A percentile compares a stretch with the other conserved stretches of the same genome.
Evolutionary conservation across 2,329 filamentous ascomycete genomes (phyloP).

Genomic region (Fusarium kyushuense): DNA sequence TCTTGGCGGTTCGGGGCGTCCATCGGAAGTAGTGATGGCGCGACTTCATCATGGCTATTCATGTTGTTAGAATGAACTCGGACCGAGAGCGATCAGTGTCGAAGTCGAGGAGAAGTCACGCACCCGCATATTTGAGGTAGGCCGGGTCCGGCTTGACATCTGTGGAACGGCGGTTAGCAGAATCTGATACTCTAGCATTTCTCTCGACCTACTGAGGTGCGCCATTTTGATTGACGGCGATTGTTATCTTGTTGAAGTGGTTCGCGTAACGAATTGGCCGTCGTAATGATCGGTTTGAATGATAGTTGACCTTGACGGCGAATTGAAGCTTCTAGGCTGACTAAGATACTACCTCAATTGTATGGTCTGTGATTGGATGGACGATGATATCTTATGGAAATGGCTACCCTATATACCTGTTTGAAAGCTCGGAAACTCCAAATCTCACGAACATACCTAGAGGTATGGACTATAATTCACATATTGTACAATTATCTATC

Average conservation of each 20-base stretch:
- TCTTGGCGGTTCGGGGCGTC: slow-evolving; percentile 83
- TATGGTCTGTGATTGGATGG: slow-evolving; percentile 30
- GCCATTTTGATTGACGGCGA: slow-evolving; percentile 53
- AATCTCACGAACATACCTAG: not conserved
- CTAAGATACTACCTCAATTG: slow-evolving; percentile 28
- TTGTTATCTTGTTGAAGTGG: slow-evolving; percentile 41
- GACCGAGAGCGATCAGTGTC: slow-evolving; percentile 10
- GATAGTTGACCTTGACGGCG: slow-evolving; percentile 28
- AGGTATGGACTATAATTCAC: too few species aligned
- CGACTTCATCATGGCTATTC: slow-evolving; percentile 81
- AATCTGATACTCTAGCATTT: not conserved
- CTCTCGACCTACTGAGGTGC: slow-evolving; percentile 53
- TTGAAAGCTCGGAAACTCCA: not conserved
- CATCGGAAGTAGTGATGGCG: slow-evolving; percentile 96
- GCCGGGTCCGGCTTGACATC: slow-evolving; percentile 59
- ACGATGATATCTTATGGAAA: rapidly evolving
- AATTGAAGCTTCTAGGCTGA: slow-evolving; percentile 44
- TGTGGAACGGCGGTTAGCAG: slow-evolving; percentile 48
- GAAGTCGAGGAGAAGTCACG: slow-evolving; percentile 45
- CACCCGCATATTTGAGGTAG: slow-evolving; percentile 57
- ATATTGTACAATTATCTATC: too few species aligned
- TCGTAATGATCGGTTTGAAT: slow-evolving; percentile 44
- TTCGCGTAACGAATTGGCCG: slow-evolving; percentile 42
- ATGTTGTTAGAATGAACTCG: slow-evolving; percentile 42
- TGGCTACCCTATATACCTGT: slow-evolving; percentile 37